Percentiles rank a stretch among this genome's conserved stretches.
Evolutionary conservation across 495 filamentous ascomycete genomes (phyloP).

Genomic region (Penicillium paradoxum): DNA sequence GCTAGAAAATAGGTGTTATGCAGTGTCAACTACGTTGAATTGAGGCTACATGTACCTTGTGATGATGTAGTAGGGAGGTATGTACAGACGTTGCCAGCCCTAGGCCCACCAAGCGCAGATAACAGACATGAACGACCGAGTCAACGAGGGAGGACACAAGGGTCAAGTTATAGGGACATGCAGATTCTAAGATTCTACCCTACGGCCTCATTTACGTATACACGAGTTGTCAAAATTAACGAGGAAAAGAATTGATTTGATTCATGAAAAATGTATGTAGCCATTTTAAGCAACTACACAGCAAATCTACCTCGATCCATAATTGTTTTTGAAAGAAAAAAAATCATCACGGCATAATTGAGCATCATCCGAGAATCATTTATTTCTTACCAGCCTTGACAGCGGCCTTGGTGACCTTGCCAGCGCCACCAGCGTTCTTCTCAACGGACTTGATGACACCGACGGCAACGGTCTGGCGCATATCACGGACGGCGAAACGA

Average conservation of each 20-base stretch:
- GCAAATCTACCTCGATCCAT: constrained; percentile 30
- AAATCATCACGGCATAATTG: constrained; percentile 31
- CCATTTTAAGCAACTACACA: constrained; percentile 20
- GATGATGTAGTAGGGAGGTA: no score
- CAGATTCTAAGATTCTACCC: no score
- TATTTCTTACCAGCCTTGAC: constrained; percentile 68
- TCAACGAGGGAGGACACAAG: no score
- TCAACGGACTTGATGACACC: constrained; percentile 89
- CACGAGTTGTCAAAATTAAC: not conserved
- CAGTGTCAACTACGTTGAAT: no score
- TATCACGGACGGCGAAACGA: constrained; percentile 94
- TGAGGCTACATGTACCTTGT: no score
- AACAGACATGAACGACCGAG: no score
- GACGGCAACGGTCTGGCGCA: constrained; percentile 92
- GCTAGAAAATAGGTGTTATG: no score
- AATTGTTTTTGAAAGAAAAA: constrained; percentile 29
- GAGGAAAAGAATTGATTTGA: constrained; percentile 11
- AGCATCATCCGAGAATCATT: constrained; percentile 30
- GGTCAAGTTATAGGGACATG: no score
- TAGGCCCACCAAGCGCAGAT: no score
- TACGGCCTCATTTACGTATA: no score
- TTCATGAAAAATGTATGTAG: constrained; percentile 26
- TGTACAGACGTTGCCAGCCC: no score
- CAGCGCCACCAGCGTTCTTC: constrained; percentile 62
- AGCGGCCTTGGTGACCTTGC: constrained; percentile 76